These are phyloP conservation scores for Mycosarcoma maydis DNA, from an alignment of 1,284 basidiomycete species.

Conservation along the genomic window DNA sequence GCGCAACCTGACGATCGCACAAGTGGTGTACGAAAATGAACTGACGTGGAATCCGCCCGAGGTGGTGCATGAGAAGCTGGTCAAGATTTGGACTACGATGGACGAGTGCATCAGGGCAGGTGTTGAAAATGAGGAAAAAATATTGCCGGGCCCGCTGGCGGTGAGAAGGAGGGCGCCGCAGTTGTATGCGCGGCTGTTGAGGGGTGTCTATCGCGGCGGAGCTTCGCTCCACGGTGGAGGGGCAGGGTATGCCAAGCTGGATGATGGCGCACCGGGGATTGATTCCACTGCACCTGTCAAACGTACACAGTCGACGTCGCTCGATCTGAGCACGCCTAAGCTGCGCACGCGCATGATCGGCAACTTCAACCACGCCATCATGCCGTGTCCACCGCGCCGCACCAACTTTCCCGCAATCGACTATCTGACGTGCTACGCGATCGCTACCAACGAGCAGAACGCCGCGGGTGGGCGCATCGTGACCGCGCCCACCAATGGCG, in stretches of 20 bases:
- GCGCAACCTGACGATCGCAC: conserved; percentile 76
- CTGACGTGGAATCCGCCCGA: conserved; percentile 68
- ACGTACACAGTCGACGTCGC: background rate
- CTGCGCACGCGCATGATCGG: conserved; percentile 72
- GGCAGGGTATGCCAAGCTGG: background rate
- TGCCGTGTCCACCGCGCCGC: conserved; percentile 72
- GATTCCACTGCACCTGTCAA: conserved; percentile 9
- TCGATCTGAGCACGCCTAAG: background rate
- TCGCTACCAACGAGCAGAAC: conserved; percentile 76
- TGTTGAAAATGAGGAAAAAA: conserved; percentile 79
- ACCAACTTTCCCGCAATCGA: conserved; percentile 92
- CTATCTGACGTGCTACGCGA: conserved; percentile 74
- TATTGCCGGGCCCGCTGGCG: conserved; percentile 81
- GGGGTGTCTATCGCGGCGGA: conserved; percentile 72
- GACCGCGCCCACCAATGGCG: conserved; percentile 85
- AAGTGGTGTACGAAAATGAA: conserved; percentile 93
- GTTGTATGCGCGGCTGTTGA: conserved; percentile 80
- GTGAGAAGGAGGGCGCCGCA: conserved; percentile 56
- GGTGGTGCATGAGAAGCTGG: conserved; percentile 55
- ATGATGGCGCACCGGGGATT: conserved; percentile 12
- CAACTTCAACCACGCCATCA: conserved; percentile 81
- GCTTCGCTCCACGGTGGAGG: conserved; percentile 12
- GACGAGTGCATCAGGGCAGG: conserved; percentile 90
- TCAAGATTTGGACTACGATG: conserved; percentile 86
- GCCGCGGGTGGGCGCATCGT: conserved; percentile 91